Base-by-base conservation (phyloP, 2,329 filamentous ascomycete genomes). In the Daldinia eschscholtzii region DNA sequence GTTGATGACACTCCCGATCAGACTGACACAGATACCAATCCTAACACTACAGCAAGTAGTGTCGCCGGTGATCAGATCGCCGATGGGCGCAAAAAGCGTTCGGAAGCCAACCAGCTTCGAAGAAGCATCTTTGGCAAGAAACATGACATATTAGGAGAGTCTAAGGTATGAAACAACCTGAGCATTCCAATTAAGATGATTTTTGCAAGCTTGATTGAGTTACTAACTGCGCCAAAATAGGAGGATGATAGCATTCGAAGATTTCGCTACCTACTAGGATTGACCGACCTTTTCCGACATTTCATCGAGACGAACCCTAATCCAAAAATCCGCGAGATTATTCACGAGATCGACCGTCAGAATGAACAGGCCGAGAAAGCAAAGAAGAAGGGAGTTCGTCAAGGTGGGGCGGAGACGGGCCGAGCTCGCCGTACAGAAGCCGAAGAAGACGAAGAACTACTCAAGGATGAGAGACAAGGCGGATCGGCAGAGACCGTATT, bases 271-370 rank as follows among this genome's bases (percentile, higher is more conserved):
- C 88, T 99, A 1, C 88, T 99, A 13, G 97, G 97, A 28, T 85
- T 99, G 59, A 99, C 96, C 15, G 96, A 99, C 77, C 86, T 99
- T 20, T 99, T 99, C 84, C 93, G 97, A 72, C 96, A 99, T 82
- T 99, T 99, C 81, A 99, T 99, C 82, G 94, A 98, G 78, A 93
- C 94, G 7, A 99, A 98, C 78, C 95, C 94, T 4, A 94, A 99
- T 77, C 95, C 96, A 15, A 93, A 93, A 75, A 96, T 98, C 76
- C 93, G 95, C 75, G 93, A 97, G 65, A 93, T 98, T 74, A 96
- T 98, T 87, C 87, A 88, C 57, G 93, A 98, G 81, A 98, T 98
- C 76, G 96, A 99, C 81, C 91, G 93, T 53, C 94, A 97, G 79
- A 97, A 98, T 79, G 90, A 88, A 12, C 93, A 94, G 73, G 87